These are phyloP conservation scores for Xylaria sp. DNA, from an alignment of 2,329 filamentous ascomycete genomes.

Conservation along the genomic window DNA sequence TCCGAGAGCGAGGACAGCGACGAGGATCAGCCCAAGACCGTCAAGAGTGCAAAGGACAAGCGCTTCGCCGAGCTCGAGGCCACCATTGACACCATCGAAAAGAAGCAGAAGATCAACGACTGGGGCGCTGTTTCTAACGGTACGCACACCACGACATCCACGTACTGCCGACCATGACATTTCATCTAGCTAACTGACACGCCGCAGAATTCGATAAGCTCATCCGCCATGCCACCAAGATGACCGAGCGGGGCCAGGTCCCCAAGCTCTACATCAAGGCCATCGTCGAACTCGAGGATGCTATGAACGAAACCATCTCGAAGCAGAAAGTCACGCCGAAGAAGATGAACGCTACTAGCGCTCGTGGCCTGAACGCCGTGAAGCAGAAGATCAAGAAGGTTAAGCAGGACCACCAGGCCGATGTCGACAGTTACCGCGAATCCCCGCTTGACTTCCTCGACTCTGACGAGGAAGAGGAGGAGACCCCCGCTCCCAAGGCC, in stretches of 20 bases:
- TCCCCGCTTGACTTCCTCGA: slow-evolving; percentile 43
- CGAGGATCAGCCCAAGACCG: slow-evolving; percentile 75
- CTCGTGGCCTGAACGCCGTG: slow-evolving; percentile 89
- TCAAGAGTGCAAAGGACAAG: slow-evolving; percentile 99
- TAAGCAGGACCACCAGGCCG: slow-evolving; percentile 86
- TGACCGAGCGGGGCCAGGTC: slow-evolving; percentile 68
- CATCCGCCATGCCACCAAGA: slow-evolving; percentile 77
- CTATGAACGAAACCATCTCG: slow-evolving; percentile 86
- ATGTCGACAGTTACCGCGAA: slow-evolving; percentile 80
- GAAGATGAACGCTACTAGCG: slow-evolving; percentile 98
- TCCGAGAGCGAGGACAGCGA: slow-evolving; percentile 82
- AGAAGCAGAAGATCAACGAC: slow-evolving; percentile 95
- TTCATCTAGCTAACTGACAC: slow-evolving; percentile 6
- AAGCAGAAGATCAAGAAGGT: slow-evolving; percentile 99
- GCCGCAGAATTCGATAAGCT: slow-evolving; percentile 84
- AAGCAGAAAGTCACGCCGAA: slow-evolving; percentile 95
- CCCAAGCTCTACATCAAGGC: slow-evolving; percentile 92
- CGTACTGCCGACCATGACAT: not conserved
- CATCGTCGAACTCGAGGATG: slow-evolving; percentile 88
- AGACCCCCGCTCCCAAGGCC: slow-evolving; percentile 47
- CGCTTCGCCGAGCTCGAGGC: slow-evolving; percentile 87
- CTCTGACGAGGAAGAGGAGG: slow-evolving; percentile 68
- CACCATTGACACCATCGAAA: slow-evolving; percentile 87
- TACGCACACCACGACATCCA: slow-evolving; percentile 40
- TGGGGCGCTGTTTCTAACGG: slow-evolving; percentile 89